A percentile compares a stretch with the other conserved stretches of the same genome.
These are phyloP conservation scores for Botryosphaeria dothidea DNA, from an alignment of 2,329 filamentous ascomycete species.

Conservation along the genomic window DNA sequence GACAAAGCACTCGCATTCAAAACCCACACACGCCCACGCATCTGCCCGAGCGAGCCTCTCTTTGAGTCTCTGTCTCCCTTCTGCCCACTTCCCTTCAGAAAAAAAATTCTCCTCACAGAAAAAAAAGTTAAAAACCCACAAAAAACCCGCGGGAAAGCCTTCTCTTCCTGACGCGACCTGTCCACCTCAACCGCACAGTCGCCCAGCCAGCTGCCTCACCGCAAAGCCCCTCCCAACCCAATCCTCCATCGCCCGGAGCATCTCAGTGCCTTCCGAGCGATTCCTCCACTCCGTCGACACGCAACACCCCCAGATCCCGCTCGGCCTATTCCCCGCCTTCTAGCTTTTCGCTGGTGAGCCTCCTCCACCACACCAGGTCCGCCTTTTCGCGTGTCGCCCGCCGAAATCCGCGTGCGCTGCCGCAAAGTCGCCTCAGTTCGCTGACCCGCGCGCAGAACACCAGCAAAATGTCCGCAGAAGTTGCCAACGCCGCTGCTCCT, in stretches of 20 bases:
- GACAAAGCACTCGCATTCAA: conserved; percentile 17
- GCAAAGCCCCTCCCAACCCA: neutral
- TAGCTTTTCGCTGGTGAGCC: conserved; percentile 25
- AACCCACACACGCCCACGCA: conserved; percentile 19
- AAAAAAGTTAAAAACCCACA: conserved; percentile 42
- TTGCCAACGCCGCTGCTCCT: conserved; percentile 49
- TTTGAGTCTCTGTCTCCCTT: conserved; percentile 22
- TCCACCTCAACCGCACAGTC: conserved; percentile 18
- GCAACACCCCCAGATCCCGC: neutral
- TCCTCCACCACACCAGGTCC: neutral
- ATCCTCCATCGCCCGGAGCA: conserved; percentile 11
- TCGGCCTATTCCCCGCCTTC: neutral
- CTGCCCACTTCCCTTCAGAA: conserved; percentile 24
- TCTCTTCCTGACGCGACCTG: conserved; percentile 18
- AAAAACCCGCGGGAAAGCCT: conserved; percentile 28
- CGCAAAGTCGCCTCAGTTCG: conserved; percentile 9
- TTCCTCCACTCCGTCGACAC: neutral
- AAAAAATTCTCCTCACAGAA: conserved; percentile 29
- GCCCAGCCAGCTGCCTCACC: conserved; percentile 12
- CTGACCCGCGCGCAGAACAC: conserved; percentile 26
- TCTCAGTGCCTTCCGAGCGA: neutral
- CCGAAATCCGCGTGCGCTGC: neutral
- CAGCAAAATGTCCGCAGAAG: conserved; percentile 41
- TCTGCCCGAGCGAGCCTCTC: conserved; percentile 20
- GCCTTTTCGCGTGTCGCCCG: neutral